Base-by-base conservation (phyloP, 208 protist species). In the Crithidia thermophila region DNA sequence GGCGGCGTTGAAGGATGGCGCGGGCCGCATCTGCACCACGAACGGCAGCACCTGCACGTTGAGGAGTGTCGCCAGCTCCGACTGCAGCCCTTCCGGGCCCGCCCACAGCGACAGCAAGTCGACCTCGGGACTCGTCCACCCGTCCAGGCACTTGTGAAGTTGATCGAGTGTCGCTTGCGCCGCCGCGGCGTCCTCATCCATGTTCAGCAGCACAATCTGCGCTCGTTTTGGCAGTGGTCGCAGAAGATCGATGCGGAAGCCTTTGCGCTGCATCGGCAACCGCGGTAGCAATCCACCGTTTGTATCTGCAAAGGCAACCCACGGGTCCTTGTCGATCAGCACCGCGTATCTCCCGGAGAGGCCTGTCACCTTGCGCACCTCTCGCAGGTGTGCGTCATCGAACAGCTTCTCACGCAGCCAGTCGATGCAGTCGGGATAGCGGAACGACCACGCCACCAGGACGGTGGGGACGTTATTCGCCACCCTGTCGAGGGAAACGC, bases 191-290 rank as follows among this genome's bases (percentile, higher is more conserved):
- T 94, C 85, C 36, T 67, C 30, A 63, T 96, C 91, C 34, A 94
- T 67, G 81, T 86, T 94, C 63, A 96, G 70, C 40, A 96, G 70
- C 36, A 96, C 82, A 71, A 96, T 90, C 40, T 93, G 83, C 13
- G 75, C 81, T n/a, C 88, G 79, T 67, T 92, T 96, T 16, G 50
- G 50, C 11, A 68, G 57, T 33, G 59, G 56, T 2, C 71, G 75
- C 16, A 85, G 37, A 13, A 85, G 46, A 31, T 63, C 39, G 5
- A 85, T 59, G 39, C 45, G 74, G 27, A 74, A 74, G 1, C 16
- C 56, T 31, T 72, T 61, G 10, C 43, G 52, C 37, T 71, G 65
- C 46, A 65, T 33, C 14, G 25, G 36, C 34, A 47, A 72, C 20
- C 47, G 69, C 9, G 65, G 49, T 13, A 75, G 78, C 4, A 91